Evolutionary conservation across 371 early-diverging fungal species (phyloP).

Genomic region (Rhizopus microsporus): DNA sequence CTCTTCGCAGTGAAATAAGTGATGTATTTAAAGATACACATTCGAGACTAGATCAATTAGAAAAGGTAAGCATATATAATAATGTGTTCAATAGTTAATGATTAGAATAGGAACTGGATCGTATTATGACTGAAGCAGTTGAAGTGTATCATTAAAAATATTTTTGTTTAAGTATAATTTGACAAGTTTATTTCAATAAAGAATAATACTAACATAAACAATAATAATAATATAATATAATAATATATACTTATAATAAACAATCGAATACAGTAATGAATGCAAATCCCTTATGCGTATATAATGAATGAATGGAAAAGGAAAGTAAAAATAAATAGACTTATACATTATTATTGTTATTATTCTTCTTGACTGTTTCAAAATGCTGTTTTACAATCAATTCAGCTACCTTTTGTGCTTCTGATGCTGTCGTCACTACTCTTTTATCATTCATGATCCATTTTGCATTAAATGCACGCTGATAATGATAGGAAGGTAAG

Average conservation of each 20-base stretch:
- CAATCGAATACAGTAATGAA: constrained; percentile 12
- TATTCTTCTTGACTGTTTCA: constrained; percentile 27
- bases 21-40: constrained; percentile 43
- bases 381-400: constrained; percentile 31
- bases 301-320: constrained; percentile 8
- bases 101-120: constrained; percentile 34
- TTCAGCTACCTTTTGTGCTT: constrained; percentile 27
- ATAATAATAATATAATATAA: background rate
- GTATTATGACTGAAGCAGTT: constrained; percentile 39
- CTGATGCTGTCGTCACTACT: constrained; percentile 17
- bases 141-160: constrained; percentile 27
- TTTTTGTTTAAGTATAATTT: background rate
- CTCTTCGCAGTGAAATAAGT: constrained; percentile 39
- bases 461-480: constrained; percentile 24
- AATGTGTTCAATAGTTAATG: background rate
- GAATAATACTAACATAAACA: constrained; percentile 3
- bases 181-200: constrained; percentile 4
- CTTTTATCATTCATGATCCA: constrained; percentile 18
- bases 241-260: constrained; percentile 5
- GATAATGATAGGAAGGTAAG: constrained; percentile 29
- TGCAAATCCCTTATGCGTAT: background rate
- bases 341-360: background rate
- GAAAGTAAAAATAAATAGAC: background rate
- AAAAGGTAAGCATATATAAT: constrained; percentile 35
- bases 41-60: constrained; percentile 42